Base-by-base conservation (phyloP, 805 yeast genomes). In the Nakazawaea anatomiae region DNA sequence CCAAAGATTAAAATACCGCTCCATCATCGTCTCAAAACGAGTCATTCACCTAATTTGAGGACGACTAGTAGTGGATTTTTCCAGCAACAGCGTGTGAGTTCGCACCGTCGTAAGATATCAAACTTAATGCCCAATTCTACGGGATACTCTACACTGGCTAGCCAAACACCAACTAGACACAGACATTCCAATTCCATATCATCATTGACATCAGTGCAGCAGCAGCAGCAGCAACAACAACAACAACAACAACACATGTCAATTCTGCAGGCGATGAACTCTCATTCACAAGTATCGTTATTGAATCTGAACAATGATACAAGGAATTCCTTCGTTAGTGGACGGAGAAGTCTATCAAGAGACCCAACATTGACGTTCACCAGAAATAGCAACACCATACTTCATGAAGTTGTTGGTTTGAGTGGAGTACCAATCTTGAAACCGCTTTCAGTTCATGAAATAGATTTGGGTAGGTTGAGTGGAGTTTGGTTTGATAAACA, bases 381-480 rank as follows among this genome's bases (percentile, higher is more conserved):
- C 30, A 45, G 28, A 39, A 25, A 46, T 46, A 8, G 14, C 14
- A 11, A 14, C 18, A 38, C 64, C 1, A 46, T 54, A 8, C 51
- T 69, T 18, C 72, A 69, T 48, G 47, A 53, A 1, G 42, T 50
- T n/a, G 52, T 55, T 5, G 61, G 65, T 5, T 54, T 62, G 42
- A 54, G 48, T 14, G 57, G 54, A 3, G 57, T 65, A 27, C 71
- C 70, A 3, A 55, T 61, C 5, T 39, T 69, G n/a, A 56, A 58
- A 25, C 73, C 74, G 1, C 58, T 70, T 39, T 61, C 69, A 12
- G 64, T 60, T 31, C 61, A 66, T 43, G 60, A 68, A 43, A 49
- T 69, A 8, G 52, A 51, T 11, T 52, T 71, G 10, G 74, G 74
- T 3, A 51, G 73, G 27, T 47, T 70, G 40, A 54, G 65, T 41